Conservation (phyloP, 768 basidiomycete species). For the Suillus subalutaceus region DNA sequence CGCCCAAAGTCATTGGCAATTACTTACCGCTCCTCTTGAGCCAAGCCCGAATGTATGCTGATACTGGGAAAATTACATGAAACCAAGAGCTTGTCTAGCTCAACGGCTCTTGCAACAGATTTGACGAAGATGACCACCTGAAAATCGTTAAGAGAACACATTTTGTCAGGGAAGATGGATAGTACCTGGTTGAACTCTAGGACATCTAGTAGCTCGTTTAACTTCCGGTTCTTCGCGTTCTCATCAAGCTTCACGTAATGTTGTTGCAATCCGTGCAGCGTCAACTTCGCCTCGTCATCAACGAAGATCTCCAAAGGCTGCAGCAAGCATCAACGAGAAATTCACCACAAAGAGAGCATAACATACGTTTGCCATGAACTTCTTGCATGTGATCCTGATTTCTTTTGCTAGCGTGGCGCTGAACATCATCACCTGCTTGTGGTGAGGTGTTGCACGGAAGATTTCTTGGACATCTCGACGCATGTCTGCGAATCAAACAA, state of each 20-base stretch:
- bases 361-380: conserved; percentile 98
- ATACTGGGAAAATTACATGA: conserved; percentile 99
- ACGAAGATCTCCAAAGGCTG: conserved; percentile 99
- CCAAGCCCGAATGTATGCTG: conserved; percentile 91
- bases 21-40: conserved; percentile 93
- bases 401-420: conserved; percentile 98
- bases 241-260: conserved; percentile 98
- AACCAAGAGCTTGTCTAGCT: conserved; percentile 92
- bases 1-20: not conserved
- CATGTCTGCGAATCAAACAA: conserved; percentile 80
- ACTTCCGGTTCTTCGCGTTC: conserved; percentile 91
- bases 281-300: conserved; percentile 98
- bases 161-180: not conserved
- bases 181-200: conserved; percentile 96
- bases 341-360: not conserved
- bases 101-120: conserved; percentile 94
- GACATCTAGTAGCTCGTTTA: conserved; percentile 93
- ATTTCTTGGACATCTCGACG: conserved; percentile 99
- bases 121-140: conserved; percentile 99
- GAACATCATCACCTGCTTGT: conserved; percentile 99
- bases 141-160: not conserved
- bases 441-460: conserved; percentile 98
- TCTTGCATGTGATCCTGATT: conserved; percentile 96
- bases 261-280: conserved; percentile 96
- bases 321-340: not conserved